Evolutionary conservation across 2,329 filamentous ascomycete species (phyloP).

Genomic region (Penicillium verrucosum): DNA sequence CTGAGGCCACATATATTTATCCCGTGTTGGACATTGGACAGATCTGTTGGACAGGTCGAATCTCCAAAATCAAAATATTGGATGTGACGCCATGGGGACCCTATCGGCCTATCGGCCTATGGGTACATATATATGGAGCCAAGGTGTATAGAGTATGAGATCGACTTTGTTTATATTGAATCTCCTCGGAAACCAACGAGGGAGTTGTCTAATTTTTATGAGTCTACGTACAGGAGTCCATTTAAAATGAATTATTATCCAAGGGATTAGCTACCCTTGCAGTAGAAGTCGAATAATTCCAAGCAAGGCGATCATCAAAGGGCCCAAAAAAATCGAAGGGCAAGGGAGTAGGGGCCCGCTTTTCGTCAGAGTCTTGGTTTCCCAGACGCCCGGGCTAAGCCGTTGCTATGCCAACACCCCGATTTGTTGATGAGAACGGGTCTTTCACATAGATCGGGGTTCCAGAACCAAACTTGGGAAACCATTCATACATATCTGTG

Average conservation of each 20-base stretch:
- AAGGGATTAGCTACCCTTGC: conserved; percentile 19
- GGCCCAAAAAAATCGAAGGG: conserved; percentile 1
- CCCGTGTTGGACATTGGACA: background rate
- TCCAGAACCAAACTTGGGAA: conserved; percentile 18
- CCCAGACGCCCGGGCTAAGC: conserved; percentile 25
- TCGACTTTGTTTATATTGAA: conserved; percentile 15
- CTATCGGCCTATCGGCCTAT: conserved; percentile 4
- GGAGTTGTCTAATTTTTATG: background rate
- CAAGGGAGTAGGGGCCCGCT: conserved; percentile 18
- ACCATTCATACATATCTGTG: conserved; percentile 27
- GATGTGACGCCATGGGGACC: conserved; percentile 6
- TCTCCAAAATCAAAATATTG: background rate
- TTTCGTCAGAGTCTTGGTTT: conserved; percentile 27
- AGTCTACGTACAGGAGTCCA: background rate
- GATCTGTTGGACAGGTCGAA: conserved; percentile 1
- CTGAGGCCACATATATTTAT: background rate
- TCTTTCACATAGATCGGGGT: conserved; percentile 32
- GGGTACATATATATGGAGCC: conserved; percentile 1
- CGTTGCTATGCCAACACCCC: conserved; percentile 39
- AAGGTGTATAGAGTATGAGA: conserved; percentile 7
- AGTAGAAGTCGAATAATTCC: conserved; percentile 9
- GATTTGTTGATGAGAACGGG: conserved; percentile 41
- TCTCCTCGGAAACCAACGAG: conserved; percentile 18
- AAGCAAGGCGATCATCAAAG: conserved; percentile 12
- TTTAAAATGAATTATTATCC: conserved; percentile 10